phyloP scores from a whole-genome alignment of 768 basidiomycete species.

The Hygrocybe punicea region DNA sequence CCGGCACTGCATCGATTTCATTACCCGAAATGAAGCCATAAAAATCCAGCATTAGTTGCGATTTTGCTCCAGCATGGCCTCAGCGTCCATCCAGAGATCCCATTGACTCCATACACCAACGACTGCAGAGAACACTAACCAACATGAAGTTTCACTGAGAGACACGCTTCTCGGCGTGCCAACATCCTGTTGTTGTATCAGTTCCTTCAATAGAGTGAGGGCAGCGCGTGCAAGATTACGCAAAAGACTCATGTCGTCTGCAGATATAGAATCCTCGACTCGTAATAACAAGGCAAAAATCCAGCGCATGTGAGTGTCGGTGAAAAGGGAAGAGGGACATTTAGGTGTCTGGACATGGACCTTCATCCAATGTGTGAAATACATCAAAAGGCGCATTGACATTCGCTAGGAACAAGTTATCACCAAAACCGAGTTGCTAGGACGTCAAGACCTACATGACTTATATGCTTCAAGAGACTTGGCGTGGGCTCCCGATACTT shows the following conservation, averaged over 20 bases:
- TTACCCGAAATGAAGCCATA: no score
- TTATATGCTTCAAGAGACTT: slow-evolving; percentile 52
- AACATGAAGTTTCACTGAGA: slow-evolving; percentile 49
- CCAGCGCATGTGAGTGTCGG: slow-evolving; percentile 67
- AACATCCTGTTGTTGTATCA: slow-evolving; percentile 16
- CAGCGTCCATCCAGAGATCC: slow-evolving; percentile 79
- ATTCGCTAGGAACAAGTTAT: slow-evolving; percentile 46
- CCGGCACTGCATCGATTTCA: no score
- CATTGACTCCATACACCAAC: slow-evolving; percentile 72
- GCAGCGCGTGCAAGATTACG: slow-evolving; percentile 75
- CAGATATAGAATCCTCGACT: slow-evolving; percentile 64
- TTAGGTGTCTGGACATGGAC: slow-evolving; percentile 49
- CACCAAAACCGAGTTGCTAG: not conserved
- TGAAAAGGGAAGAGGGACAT: slow-evolving; percentile 38
- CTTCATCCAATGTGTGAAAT: slow-evolving; percentile 80
- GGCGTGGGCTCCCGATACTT: slow-evolving; percentile 59
- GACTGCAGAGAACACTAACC: slow-evolving; percentile 68
- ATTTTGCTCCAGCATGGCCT: slow-evolving; percentile 39
- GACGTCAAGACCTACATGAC: slow-evolving; percentile 52
- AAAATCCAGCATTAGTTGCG: no score
- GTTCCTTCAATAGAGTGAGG: slow-evolving; percentile 47
- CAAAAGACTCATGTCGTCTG: slow-evolving; percentile 74
- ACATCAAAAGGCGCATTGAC: slow-evolving; percentile 76
- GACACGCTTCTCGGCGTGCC: slow-evolving; percentile 7
- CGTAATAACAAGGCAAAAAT: slow-evolving; percentile 71